These are phyloP conservation scores for Torrubiella hemipterigena DNA, from an alignment of 2,329 filamentous ascomycete species.

Conservation along the genomic window DNA sequence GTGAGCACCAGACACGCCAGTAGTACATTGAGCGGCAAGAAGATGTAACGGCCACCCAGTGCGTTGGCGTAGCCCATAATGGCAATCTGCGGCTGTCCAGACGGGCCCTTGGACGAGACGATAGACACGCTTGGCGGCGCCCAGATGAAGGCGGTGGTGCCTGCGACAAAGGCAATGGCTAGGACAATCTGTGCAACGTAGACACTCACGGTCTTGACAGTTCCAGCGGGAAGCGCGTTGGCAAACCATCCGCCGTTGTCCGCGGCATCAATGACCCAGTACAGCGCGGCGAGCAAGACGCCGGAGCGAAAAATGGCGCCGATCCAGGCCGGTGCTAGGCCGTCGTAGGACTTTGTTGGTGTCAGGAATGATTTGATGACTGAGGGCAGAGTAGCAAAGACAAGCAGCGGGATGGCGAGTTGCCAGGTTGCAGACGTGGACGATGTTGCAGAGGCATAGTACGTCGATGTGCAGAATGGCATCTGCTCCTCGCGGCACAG, in stretches of 20 bases:
- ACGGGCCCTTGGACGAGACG: slow-evolving; percentile 32
- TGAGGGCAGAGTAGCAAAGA: slow-evolving; percentile 58
- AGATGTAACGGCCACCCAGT: slow-evolving; percentile 81
- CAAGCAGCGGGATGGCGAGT: slow-evolving; percentile 63
- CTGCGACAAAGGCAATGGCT: slow-evolving; percentile 69
- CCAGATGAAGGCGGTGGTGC: slow-evolving; percentile 76
- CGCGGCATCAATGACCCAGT: slow-evolving; percentile 83
- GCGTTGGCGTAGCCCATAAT: slow-evolving; percentile 87
- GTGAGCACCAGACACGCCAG: slow-evolving; percentile 68
- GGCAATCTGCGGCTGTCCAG: slow-evolving; percentile 48
- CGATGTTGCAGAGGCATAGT: slow-evolving; percentile 83
- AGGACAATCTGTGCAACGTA: slow-evolving; percentile 72
- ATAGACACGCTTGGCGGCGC: slow-evolving; percentile 76
- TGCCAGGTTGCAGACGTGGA: slow-evolving; percentile 93
- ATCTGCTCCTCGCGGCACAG: slow-evolving; percentile 97
- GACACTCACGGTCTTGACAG: slow-evolving; percentile 62
- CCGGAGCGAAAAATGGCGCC: slow-evolving; percentile 66
- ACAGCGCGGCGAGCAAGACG: slow-evolving; percentile 63
- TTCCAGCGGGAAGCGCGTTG: slow-evolving; percentile 35
- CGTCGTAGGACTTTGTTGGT: slow-evolving; percentile 78
- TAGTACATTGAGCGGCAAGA: slow-evolving; percentile 70
- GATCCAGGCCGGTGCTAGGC: slow-evolving; percentile 75
- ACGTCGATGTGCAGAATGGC: slow-evolving; percentile 90
- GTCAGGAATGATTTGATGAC: slow-evolving; percentile 70
- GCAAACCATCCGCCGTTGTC: slow-evolving; percentile 76